A percentile compares a stretch with the other conserved stretches of the same genome.
phyloP scores from a whole-genome alignment of 805 yeast genomes.

The Wickerhamomyces ciferrii region DNA sequence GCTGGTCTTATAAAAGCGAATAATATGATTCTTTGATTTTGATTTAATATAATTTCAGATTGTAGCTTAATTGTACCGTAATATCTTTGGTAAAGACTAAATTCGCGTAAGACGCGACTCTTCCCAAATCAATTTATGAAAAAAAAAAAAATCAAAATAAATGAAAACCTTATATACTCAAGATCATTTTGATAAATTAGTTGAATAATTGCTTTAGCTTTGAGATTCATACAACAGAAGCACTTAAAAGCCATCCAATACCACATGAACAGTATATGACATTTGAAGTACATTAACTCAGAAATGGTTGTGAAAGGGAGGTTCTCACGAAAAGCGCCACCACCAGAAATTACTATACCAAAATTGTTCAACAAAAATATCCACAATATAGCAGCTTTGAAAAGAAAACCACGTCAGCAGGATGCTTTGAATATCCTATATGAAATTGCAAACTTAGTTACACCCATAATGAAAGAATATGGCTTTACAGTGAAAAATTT shows the following conservation, averaged over 20 bases:
- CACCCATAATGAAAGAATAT: slow-evolving; percentile 72
- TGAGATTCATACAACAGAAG: too few species aligned
- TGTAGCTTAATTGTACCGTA: too few species aligned
- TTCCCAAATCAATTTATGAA: too few species aligned
- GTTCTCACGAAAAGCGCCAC: slow-evolving; percentile 10
- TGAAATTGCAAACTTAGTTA: slow-evolving; percentile 62
- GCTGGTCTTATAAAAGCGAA: too few species aligned
- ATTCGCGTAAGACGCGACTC: neutral
- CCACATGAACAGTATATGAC: neutral
- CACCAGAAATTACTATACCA: slow-evolving; percentile 12
- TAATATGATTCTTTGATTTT: too few species aligned
- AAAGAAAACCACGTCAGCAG: slow-evolving; percentile 40
- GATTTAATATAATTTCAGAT: too few species aligned
- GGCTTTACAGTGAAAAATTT: slow-evolving; percentile 61
- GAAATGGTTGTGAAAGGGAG: slow-evolving; percentile 19
- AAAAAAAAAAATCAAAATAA: too few species aligned
- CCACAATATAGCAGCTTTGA: slow-evolving; percentile 35
- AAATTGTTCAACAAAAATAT: slow-evolving; percentile 25
- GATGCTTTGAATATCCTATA: slow-evolving; percentile 57
- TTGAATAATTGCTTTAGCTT: too few species aligned
- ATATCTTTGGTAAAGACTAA: too few species aligned
- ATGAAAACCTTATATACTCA: neutral
- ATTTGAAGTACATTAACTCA: neutral
- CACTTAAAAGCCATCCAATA: too few species aligned
- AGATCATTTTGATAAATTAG: too few species aligned